These are phyloP conservation scores for Chaetomium strumarium DNA, from an alignment of 2,329 filamentous ascomycete genomes.

Conservation along the genomic window DNA sequence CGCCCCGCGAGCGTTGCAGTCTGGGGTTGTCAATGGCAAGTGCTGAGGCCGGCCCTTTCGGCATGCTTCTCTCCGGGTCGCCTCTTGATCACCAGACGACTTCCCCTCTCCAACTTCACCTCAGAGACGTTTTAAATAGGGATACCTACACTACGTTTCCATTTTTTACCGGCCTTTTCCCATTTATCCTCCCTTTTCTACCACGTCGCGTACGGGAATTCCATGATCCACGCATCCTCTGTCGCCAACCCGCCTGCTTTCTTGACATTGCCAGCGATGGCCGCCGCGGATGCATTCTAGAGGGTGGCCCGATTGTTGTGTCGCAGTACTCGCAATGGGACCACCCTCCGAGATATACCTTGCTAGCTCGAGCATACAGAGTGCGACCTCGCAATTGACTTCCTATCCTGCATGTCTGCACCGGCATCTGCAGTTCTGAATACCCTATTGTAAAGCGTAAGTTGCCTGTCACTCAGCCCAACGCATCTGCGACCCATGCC, in stretches of 20 bases:
- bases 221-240: constrained; percentile 13
- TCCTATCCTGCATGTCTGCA: background rate
- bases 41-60: background rate
- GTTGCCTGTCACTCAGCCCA: no score
- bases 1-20: constrained; percentile 7
- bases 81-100: no score
- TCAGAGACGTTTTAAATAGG: no score
- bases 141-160: no score
- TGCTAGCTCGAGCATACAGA: constrained; percentile 19
- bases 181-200: background rate
- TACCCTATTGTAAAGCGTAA: no score
- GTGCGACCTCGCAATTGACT: background rate
- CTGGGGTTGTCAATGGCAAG: background rate
- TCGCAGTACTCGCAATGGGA: constrained; percentile 45
- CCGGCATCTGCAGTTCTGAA: no score
- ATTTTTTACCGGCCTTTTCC: background rate
- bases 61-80: no score
- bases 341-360: constrained; percentile 46
- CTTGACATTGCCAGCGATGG: constrained; percentile 35
- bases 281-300: constrained; percentile 44
- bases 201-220: constrained; percentile 1
- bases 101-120: no score
- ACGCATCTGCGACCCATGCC: no score
- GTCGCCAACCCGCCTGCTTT: constrained; percentile 10
- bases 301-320: constrained; percentile 45